Percentiles rank a stretch among this genome's conserved stretches.
Conservation (phyloP, 2,329 filamentous ascomycete genomes). For the Cladophialophora exuberans region DNA sequence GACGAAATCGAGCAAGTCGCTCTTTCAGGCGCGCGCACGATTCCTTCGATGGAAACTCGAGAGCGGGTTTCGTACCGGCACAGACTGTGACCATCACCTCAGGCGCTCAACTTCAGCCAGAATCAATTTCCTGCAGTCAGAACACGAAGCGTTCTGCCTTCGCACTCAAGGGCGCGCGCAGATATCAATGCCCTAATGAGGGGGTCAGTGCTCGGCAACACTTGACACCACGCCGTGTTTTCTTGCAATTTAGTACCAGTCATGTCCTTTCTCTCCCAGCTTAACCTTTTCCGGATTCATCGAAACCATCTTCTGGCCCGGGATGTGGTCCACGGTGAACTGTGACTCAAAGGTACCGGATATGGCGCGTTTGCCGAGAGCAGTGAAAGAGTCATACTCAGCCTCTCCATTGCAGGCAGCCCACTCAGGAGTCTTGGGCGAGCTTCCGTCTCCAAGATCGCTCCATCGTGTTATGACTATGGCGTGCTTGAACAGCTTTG, state of each 20-base stretch:
- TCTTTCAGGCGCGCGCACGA: no score
- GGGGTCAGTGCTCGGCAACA: no score
- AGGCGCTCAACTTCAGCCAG: no score
- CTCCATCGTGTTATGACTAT: constrained; percentile 65
- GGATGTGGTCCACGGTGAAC: constrained; percentile 57
- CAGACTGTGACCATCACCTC: no score
- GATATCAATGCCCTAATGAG: no score
- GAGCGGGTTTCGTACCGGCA: no score
- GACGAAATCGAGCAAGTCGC: no score
- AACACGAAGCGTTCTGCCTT: no score
- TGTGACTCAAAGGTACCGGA: constrained; percentile 63
- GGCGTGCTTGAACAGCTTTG: constrained; percentile 59
- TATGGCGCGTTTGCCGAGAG: constrained; percentile 58
- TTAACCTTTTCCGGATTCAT: constrained; percentile 61
- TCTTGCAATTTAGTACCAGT: constrained; percentile 59
- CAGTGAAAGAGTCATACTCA: constrained; percentile 58
- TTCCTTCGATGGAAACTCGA: no score
- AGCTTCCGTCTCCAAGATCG: constrained; percentile 61
- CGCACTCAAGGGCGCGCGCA: no score
- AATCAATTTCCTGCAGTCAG: no score
- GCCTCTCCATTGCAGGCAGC: constrained; percentile 55
- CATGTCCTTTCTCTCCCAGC: constrained; percentile 58
- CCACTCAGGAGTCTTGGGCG: constrained; percentile 58
- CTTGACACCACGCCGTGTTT: not conserved
- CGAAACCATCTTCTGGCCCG: constrained; percentile 60